Conservation (phyloP, 2,329 filamentous ascomycete genomes). For the Neonectria punicea region DNA sequence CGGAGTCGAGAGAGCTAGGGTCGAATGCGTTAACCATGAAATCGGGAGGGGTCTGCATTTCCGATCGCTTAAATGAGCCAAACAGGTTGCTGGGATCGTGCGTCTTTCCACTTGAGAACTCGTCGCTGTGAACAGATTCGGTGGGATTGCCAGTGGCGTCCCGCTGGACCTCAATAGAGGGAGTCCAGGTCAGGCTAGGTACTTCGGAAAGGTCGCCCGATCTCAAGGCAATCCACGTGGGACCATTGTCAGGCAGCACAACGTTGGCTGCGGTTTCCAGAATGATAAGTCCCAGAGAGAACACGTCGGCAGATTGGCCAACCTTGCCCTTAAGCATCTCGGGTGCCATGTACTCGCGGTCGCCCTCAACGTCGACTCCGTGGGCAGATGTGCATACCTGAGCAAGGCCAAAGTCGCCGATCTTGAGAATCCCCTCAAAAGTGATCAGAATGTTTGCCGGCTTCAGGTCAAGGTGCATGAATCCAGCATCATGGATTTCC, state of each 20-base stretch:
- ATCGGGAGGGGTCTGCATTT: constrained; percentile 72
- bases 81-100: constrained; percentile 52
- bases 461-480: constrained; percentile 87
- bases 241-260: constrained; percentile 90
- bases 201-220: constrained; percentile 90
- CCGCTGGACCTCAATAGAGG: constrained; percentile 74
- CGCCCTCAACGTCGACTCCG: constrained; percentile 89
- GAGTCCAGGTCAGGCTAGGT: constrained; percentile 86
- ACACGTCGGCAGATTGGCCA: constrained; percentile 92
- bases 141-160: constrained; percentile 71
- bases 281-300: constrained; percentile 92
- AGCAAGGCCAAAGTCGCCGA: constrained; percentile 88
- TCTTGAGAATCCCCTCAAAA: constrained; percentile 84
- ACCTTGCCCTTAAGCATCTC: constrained; percentile 89
- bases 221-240: constrained; percentile 88
- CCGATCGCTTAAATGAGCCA: constrained; percentile 59
- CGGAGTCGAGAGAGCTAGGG: constrained; percentile 79
- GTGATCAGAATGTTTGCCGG: constrained; percentile 86
- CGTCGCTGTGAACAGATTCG: constrained; percentile 51
- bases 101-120: constrained; percentile 46
- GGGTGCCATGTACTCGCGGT: constrained; percentile 94
- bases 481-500: constrained; percentile 88
- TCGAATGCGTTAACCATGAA: constrained; percentile 89
- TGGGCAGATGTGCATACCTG: constrained; percentile 79
- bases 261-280: constrained; percentile 96